Evolutionary conservation across 2,329 filamentous ascomycete genomes (phyloP).

Genomic region (Coleophoma eucalyptorum): DNA sequence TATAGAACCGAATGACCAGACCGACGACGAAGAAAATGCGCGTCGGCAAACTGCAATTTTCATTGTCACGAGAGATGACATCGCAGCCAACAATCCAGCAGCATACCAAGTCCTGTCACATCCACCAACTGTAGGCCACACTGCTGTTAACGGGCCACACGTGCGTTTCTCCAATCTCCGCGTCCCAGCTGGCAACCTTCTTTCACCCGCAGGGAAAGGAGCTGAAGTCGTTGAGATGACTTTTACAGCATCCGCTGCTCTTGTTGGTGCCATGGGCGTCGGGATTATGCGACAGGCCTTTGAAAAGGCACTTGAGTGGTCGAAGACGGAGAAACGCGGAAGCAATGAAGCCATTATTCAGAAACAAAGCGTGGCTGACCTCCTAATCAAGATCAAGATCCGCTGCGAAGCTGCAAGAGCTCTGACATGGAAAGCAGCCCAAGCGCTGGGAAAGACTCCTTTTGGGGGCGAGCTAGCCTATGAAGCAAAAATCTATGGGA

Average conservation of each 20-base stretch:
- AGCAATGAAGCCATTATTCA: conserved; percentile 41
- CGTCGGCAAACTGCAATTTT: conserved; percentile 18
- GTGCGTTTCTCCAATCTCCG: conserved; percentile 42
- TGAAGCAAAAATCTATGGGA: conserved; percentile 47
- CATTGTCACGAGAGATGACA: conserved; percentile 42
- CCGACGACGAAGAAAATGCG: no score
- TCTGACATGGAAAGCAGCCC: conserved; percentile 48
- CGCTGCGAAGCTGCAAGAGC: conserved; percentile 41
- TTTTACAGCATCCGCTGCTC: conserved; percentile 32
- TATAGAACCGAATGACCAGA: no score
- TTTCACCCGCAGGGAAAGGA: conserved; percentile 39
- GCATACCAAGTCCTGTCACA: conserved; percentile 44
- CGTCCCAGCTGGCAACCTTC: conserved; percentile 41
- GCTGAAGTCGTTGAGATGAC: conserved; percentile 36
- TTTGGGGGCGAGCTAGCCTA: conserved; percentile 39
- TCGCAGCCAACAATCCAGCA: conserved; percentile 36
- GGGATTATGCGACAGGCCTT: conserved; percentile 51
- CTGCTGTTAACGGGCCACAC: conserved; percentile 44
- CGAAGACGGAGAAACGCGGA: conserved; percentile 35
- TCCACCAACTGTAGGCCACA: conserved; percentile 40
- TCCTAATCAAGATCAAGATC: conserved; percentile 49
- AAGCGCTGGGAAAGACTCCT: conserved; percentile 25
- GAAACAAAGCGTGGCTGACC: conserved; percentile 46
- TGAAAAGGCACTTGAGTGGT: conserved; percentile 45
- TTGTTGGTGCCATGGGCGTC: conserved; percentile 51